Evolutionary conservation across 2,329 filamentous ascomycete species (phyloP).

Genomic region (Myriosclerotinia curreyana): DNA sequence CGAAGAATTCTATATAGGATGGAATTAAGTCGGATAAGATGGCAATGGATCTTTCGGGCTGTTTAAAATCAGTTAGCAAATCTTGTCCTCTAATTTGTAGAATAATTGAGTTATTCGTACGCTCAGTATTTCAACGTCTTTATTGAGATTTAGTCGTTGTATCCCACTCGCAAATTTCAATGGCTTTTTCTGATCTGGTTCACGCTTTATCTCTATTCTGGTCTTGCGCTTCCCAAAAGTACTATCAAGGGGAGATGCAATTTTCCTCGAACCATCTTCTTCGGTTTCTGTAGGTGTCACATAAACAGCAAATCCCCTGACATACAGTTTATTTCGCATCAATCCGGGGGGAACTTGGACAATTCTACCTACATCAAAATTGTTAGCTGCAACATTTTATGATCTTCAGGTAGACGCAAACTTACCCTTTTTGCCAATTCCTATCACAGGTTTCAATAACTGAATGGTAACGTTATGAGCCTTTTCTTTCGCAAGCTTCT

Average conservation of each 20-base stretch:
- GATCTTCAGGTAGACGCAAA: conserved; percentile 27
- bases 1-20: conserved; percentile 35
- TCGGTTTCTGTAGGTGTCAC: conserved; percentile 46
- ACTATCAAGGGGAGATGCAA: conserved; percentile 39
- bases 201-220: conserved; percentile 42
- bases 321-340: conserved; percentile 56
- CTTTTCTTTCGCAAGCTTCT: conserved; percentile 44
- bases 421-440: conserved; percentile 48
- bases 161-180: not conserved
- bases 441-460: conserved; percentile 50
- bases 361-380: conserved; percentile 46
- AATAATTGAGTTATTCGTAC: conserved; percentile 27
- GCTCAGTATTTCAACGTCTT: conserved; percentile 31
- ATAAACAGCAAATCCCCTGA: conserved; percentile 51
- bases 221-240: conserved; percentile 39
- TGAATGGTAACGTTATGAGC: conserved; percentile 46
- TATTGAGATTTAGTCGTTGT: conserved; percentile 11
- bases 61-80: conserved; percentile 25
- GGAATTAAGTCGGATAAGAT: conserved; percentile 34
- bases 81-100: conserved; percentile 10
- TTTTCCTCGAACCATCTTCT: conserved; percentile 41
- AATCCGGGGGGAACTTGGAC: conserved; percentile 50
- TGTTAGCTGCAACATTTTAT: conserved; percentile 3
- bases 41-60: conserved; percentile 33
- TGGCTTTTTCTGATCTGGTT: conserved; percentile 13